These are phyloP conservation scores for Smallanthus sonchifolius DNA, from an alignment of 129 eudicot species.

Conservation along the genomic window DNA sequence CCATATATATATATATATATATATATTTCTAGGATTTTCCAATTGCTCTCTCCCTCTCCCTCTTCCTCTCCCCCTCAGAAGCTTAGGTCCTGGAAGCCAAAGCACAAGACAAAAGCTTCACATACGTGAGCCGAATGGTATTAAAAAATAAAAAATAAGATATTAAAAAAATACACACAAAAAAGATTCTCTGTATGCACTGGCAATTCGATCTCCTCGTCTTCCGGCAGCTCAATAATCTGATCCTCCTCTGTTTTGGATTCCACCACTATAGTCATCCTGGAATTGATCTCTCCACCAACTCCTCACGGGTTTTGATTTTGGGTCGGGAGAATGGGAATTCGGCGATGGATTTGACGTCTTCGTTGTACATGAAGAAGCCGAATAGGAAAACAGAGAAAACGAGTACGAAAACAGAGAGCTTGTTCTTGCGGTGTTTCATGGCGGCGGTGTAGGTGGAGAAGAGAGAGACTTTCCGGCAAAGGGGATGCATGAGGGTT, in stretches of 20 bases:
- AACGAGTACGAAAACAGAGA: constrained; percentile 62
- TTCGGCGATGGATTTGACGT: constrained; percentile 83
- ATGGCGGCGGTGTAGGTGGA: constrained; percentile 45
- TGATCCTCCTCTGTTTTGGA: constrained; percentile 35
- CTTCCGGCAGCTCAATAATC: constrained; percentile 50
- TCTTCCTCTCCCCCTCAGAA: too few relatives aligned
- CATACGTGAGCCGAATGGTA: too few relatives aligned
- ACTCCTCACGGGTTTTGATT: too few relatives aligned
- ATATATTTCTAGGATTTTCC: too few relatives aligned
- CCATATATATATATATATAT: too few relatives aligned
- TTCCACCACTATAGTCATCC: constrained; percentile 46
- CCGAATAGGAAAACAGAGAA: constrained; percentile 77
- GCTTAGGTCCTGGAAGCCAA: too few relatives aligned
- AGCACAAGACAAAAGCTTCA: too few relatives aligned
- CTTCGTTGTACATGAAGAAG: constrained; percentile 87
- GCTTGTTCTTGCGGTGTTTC: constrained; percentile 66
- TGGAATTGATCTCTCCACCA: constrained; percentile 37
- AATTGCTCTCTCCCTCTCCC: too few relatives aligned
- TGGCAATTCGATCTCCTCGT: constrained; percentile 68
- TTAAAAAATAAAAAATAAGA: too few relatives aligned
- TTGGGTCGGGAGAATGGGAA: constrained; percentile 65
- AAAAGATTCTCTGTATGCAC: too few relatives aligned
- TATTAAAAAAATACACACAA: too few relatives aligned
- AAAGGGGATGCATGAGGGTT: constrained; percentile 62
- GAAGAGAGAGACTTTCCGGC: constrained; percentile 65